Evolutionary conservation across 2,329 filamentous ascomycete genomes (phyloP), one percentile per base, ranked within the genome.

Genomic region (Chrysoporthe deuterocubensis): DNA sequence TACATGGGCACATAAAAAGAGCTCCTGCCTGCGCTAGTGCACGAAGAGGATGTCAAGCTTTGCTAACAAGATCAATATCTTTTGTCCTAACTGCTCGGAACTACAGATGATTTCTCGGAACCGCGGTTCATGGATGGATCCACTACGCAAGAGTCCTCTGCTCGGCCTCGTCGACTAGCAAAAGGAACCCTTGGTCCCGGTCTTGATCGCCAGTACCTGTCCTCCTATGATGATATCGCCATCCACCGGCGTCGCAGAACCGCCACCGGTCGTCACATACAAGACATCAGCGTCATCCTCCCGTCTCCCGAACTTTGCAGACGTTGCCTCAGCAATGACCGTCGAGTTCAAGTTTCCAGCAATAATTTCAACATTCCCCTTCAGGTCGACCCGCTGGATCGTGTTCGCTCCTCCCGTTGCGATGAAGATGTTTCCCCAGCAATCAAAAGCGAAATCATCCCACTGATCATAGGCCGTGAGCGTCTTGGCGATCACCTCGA

Each of bases 381-480:
- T 60, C 9, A 66, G 56, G 9, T 68, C 59, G 57, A 72, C 68
- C 64, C 63, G 65, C 57, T 72, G 62, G 58, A 73, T 43, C 2
- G 65, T 69, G 52, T 72, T 69, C 34, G 66, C 72, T n/a, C 71
- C 65, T 37, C 70, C 72, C 14, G 72, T 64, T 1, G 71, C 66
- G 18, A 72, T 59, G n/a, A 70, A 72, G 6, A 67, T 69, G 56
- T 71, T 70, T 11, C 71, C 71, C 13, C 71, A 65, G 34, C 63
- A 69, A 60, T 73, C 72, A 61, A 74, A 70, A 5, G 71, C 56
- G 42, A 73, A 74, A 57, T 74, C 72, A 56, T 74, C 71, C 66
- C 67, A 71, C 48, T 67, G 56, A 54, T 67, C 68, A n/a, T 69
- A 46, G n/a, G 58, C 21, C 4, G 58, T 50, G 50, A 62, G 40